These are phyloP conservation scores for Trichosporon sp. DNA, from an alignment of 1,284 basidiomycete species.

Conservation along the genomic window DNA sequence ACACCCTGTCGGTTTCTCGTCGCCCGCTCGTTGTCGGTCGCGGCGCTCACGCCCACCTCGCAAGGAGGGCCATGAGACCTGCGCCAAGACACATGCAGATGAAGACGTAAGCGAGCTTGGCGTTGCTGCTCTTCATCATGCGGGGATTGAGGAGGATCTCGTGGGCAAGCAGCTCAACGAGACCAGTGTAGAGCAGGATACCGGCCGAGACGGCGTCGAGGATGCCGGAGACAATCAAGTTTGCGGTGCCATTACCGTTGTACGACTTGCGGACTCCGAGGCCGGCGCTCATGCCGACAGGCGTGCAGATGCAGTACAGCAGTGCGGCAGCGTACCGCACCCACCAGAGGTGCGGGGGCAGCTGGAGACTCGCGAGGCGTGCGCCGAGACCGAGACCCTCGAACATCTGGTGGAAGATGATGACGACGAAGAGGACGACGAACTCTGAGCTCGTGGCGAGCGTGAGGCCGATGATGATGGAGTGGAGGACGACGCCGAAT, in stretches of 20 bases:
- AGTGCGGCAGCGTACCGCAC: conserved; percentile 62
- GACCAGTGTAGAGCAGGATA: conserved; percentile 79
- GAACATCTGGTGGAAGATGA: conserved; percentile 89
- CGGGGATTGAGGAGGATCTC: conserved; percentile 84
- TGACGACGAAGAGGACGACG: conserved; percentile 77
- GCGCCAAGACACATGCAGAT: conserved; percentile 69
- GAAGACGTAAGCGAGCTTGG: conserved; percentile 63
- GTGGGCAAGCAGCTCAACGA: conserved; percentile 87
- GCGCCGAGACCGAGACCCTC: conserved; percentile 87
- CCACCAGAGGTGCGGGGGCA: conserved; percentile 59
- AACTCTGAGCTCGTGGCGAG: conserved; percentile 79
- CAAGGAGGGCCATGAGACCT: conserved; percentile 76
- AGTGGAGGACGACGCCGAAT: conserved; percentile 85
- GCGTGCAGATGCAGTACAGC: conserved; percentile 70
- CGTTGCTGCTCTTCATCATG: conserved; percentile 64
- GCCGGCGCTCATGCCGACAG: conserved; percentile 62
- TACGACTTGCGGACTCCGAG: conserved; percentile 75
- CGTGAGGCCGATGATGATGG: conserved; percentile 85
- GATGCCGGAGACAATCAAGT: conserved; percentile 73
- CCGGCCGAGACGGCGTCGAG: conserved; percentile 82
- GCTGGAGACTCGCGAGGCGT: conserved; percentile 61
- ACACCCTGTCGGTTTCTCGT: too few relatives aligned
- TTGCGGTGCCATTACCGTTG: conserved; percentile 68
- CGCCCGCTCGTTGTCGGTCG: too few relatives aligned
- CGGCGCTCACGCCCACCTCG: conserved; percentile 64